Evolutionary conservation across 495 filamentous ascomycete genomes (phyloP).

Genomic region (Xylaria flabelliformis): DNA sequence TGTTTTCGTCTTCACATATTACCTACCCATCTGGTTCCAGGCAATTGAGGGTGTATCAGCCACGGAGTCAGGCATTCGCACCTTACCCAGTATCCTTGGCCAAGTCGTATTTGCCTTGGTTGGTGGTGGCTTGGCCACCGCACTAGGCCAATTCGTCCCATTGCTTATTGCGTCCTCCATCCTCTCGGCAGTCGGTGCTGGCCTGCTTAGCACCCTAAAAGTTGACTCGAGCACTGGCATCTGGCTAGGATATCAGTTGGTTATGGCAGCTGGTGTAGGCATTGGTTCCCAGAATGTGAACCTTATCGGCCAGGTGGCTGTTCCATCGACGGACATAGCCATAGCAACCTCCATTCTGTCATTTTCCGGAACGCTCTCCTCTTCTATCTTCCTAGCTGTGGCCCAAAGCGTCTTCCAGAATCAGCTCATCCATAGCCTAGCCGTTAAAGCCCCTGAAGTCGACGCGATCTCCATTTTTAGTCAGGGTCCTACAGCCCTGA

Average conservation of each 20-base stretch:
- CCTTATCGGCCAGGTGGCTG: slow-evolving; percentile 70
- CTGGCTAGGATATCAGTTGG: slow-evolving; percentile 82
- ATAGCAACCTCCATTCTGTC: slow-evolving; percentile 69
- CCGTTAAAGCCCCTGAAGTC: slow-evolving; percentile 50
- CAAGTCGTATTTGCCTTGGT: slow-evolving; percentile 68
- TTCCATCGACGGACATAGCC: slow-evolving; percentile 64
- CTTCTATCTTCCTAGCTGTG: slow-evolving; percentile 73
- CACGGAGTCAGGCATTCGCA: slow-evolving; percentile 76
- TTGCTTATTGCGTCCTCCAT: slow-evolving; percentile 54
- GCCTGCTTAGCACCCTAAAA: slow-evolving; percentile 70
- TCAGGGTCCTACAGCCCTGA: slow-evolving; percentile 50
- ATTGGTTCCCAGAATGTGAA: slow-evolving; percentile 69
- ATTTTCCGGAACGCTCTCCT: slow-evolving; percentile 72
- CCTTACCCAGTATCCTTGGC: slow-evolving; percentile 73
- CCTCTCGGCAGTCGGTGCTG: slow-evolving; percentile 70
- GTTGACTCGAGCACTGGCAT: slow-evolving; percentile 56
- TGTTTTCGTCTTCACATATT: slow-evolving; percentile 70
- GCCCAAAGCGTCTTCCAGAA: slow-evolving; percentile 79
- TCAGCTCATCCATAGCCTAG: slow-evolving; percentile 64
- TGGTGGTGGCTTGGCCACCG: slow-evolving; percentile 64
- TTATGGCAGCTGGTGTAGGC: slow-evolving; percentile 73
- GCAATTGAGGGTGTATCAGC: slow-evolving; percentile 75
- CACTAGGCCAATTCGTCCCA: slow-evolving; percentile 62
- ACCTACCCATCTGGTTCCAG: slow-evolving; percentile 91
- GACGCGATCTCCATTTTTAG: background rate